These are phyloP conservation scores for Erythrophleum fordii DNA, from an alignment of 306 rosid species.

Conservation along the genomic window DNA sequence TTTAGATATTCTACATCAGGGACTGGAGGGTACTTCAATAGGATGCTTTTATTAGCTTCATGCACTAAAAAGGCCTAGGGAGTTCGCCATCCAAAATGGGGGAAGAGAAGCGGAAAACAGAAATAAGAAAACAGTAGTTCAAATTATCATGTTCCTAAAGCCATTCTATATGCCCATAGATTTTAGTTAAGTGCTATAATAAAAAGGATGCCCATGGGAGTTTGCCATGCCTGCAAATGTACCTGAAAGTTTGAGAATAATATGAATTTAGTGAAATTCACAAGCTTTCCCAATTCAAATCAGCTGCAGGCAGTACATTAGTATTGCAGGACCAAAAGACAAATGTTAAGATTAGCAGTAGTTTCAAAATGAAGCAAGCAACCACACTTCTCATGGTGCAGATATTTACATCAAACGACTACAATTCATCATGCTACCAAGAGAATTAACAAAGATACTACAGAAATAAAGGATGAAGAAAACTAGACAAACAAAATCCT, in stretches of 20 bases:
- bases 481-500: neutral
- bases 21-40: conserved; percentile 12
- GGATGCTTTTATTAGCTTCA: neutral
- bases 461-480: conserved; percentile 6
- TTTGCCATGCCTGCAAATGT: conserved; percentile 34
- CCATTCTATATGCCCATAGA: conserved; percentile 19
- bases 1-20: neutral
- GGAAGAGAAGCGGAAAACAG: neutral
- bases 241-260: conserved; percentile 40
- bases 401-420: conserved; percentile 31
- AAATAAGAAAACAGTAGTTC: neutral
- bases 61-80: neutral
- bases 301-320: conserved; percentile 19
- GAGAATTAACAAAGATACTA: conserved; percentile 7
- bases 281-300: conserved; percentile 31
- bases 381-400: conserved; percentile 35
- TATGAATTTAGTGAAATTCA: conserved; percentile 31
- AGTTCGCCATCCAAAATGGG: neutral
- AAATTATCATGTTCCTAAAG: conserved; percentile 24
- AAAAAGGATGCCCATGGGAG: conserved; percentile 34
- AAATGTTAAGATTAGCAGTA: conserved; percentile 24
- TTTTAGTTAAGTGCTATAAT: conserved; percentile 26
- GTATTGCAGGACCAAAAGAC: conserved; percentile 32
- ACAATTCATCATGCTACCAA: conserved; percentile 30
- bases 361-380: conserved; percentile 40